Base-by-base conservation (phyloP, 768 basidiomycete species). In the Leccinellum rugosiceps region DNA sequence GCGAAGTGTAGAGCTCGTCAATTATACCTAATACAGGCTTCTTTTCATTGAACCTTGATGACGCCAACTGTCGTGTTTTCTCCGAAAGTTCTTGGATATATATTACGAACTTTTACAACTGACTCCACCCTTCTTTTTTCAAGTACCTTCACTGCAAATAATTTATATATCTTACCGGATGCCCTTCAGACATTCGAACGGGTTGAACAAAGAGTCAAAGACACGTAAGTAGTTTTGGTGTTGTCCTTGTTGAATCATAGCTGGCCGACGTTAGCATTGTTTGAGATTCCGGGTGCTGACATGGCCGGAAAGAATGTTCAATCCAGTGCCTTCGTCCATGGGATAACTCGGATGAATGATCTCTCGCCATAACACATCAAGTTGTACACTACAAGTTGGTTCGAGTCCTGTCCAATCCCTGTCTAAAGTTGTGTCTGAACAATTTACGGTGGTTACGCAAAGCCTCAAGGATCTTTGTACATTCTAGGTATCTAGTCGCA, bases 1-100 rank as follows among this genome's bases (percentile, higher is more conserved):
- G 56, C 77, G 81, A 57, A 91, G 93, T 8, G 85, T 83, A 28
- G 92, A 96, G 67, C 74, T 97, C 57, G 92, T 87, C 53, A 73
- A 78, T 51, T 43, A 61, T 47, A 48, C 72, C 52, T 72, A 55
- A 70, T 45, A 17, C 21, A 43, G 17, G 17, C 10, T 26, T 26
- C 25, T 26, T 26, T 52, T 14, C 15, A 21, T 47, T 46, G 56
- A 49, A 46, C 9, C 23, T 38, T 41, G 48, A 25, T 52, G 44
- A 61, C 44, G 19, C 53, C 50, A 23, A 55, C 28, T 55, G 32
- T 28, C 44, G 43, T 49, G 50, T 51, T 56, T 53, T 49, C 32
- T 58, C 53, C 31, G 58, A 17, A 28, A 43, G 35, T 56, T 64
- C 51, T 70, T 68, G 66, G 59, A 68, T 69, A 68, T 55, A 64